Evolutionary conservation across 305 asterid species (phyloP).

Genomic region (Solanum hybrid): DNA sequence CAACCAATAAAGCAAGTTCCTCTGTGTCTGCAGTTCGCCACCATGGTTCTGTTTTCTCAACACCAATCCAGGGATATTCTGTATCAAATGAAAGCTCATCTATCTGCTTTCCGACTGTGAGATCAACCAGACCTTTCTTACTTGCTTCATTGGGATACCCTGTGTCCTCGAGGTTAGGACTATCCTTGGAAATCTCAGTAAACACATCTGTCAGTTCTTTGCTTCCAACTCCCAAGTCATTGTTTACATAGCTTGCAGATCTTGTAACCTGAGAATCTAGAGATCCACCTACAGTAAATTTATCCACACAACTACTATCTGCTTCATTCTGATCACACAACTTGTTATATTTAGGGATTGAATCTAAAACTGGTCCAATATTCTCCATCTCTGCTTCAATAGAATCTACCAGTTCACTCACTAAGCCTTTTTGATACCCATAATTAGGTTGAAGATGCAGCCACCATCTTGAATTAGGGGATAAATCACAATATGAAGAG

Average conservation of each 20-base stretch:
- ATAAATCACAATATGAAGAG: conserved; percentile 45
- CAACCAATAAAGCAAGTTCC: conserved; percentile 64
- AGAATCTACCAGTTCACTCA: conserved; percentile 24
- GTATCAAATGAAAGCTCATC: conserved; percentile 31
- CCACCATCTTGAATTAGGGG: conserved; percentile 84
- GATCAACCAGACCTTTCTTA: conserved; percentile 16
- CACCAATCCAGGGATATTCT: conserved; percentile 40
- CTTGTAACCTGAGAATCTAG: conserved; percentile 22
- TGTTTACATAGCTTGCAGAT: conserved; percentile 15
- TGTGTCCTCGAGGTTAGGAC: conserved; percentile 12
- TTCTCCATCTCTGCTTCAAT: conserved; percentile 23
- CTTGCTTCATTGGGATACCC: conserved; percentile 15
- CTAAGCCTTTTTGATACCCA: conserved; percentile 25
- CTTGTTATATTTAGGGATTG: neutral
- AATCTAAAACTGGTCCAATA: conserved; percentile 13
- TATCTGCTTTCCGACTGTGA: conserved; percentile 19
- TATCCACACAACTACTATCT: conserved; percentile 15
- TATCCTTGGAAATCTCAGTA: conserved; percentile 3
- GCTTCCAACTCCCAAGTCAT: conserved; percentile 19
- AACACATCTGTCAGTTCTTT: neutral
- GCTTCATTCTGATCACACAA: conserved; percentile 10
- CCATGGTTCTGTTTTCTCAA: conserved; percentile 56
- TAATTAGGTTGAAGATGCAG: conserved; percentile 36
- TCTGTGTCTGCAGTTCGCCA: conserved; percentile 74
- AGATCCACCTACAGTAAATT: conserved; percentile 11